Conservation (phyloP, 2,329 filamentous ascomycete genomes). For the Trichothecium sympodiale region DNA sequence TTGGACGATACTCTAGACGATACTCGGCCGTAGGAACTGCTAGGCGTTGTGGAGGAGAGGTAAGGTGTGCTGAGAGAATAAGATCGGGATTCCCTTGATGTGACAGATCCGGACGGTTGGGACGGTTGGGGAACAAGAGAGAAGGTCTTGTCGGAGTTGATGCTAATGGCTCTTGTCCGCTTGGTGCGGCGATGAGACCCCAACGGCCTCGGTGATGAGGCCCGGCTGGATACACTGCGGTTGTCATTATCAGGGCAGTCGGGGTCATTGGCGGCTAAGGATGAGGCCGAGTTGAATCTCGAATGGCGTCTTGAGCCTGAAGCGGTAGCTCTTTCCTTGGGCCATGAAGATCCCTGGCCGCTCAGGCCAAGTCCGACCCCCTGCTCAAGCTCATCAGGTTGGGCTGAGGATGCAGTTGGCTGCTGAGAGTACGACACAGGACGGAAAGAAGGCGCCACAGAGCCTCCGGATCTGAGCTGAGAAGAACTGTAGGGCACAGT, state of each 20-base stretch:
- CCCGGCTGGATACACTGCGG: conserved; percentile 2
- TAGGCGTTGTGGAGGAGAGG: conserved; percentile 33
- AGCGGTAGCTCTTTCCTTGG: conserved; percentile 3
- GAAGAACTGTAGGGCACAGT: conserved; percentile 27
- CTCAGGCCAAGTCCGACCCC: too few species aligned
- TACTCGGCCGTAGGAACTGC: conserved; percentile 34
- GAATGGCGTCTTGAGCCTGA: conserved; percentile 5
- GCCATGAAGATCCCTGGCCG: too few species aligned
- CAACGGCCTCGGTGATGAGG: conserved; percentile 5
- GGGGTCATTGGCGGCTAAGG: conserved; percentile 2
- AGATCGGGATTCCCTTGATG: conserved; percentile 14
- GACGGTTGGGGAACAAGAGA: conserved; percentile 29
- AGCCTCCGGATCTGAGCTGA: conserved; percentile 20
- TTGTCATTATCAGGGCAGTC: background rate
- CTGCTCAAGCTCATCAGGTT: too few species aligned
- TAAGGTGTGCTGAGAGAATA: conserved; percentile 26
- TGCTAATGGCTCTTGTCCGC: conserved; percentile 28
- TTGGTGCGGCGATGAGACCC: conserved; percentile 10
- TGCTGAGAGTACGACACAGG: conserved; percentile 13
- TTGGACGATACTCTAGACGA: conserved; percentile 28
- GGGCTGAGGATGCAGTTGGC: background rate
- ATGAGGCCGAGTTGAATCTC: conserved; percentile 1
- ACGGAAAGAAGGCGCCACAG: conserved; percentile 10
- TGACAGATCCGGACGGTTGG: conserved; percentile 13
- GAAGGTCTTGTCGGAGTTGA: conserved; percentile 49